Base-by-base conservation (phyloP, 2,329 filamentous ascomycete genomes). In the Coniochaeta sp. region DNA sequence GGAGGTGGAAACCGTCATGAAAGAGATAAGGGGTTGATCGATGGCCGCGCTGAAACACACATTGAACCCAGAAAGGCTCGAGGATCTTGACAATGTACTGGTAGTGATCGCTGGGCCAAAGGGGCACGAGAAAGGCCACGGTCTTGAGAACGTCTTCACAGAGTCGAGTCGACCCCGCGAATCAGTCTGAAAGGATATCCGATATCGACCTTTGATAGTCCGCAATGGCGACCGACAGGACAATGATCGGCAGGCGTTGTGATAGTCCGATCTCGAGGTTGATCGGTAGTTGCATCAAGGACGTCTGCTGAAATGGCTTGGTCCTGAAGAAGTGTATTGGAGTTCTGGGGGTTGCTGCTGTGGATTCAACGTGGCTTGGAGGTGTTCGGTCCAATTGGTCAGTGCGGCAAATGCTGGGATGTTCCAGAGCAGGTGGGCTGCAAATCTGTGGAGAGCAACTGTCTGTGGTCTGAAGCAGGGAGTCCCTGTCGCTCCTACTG, bases 401-500 rank as follows among this genome's bases (percentile, higher is more conserved):
- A 36, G 28, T 57, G 54, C 28, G 43, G 43, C 19, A 47, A n/a
- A 47, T 47, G 43, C 22, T 52, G 47, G 31, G 2, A 38, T 38
- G 54, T 57, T 57, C 54, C 31, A 57, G 54, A 57, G 47, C 24
- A 2, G n/a, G 54, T 57, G 54, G 54, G 54, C 12, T 57, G 54
- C 34, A 38, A 57, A 57, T 57, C 54, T 57, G 54, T 52, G 47
- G 47, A 52, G 47, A 52, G 47, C 24, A 31, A 52, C 47, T 4
- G 54, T 57, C 31, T 34, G 54, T 57, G 28, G 34, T 22, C 38
- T 36, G 31, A 22, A 16, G 34, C 54, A 36, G 54, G 54, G 54
- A 22, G 54, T 36, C 54, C 54, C 28, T 57, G 54, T 57, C n/a
- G 12, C 54, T 38, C 17, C 7, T 31, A 31, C 28, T 6, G 28